These are phyloP conservation scores for Vanrija sp. DNA, from an alignment of 1,284 basidiomycete species.

Conservation along the genomic window DNA sequence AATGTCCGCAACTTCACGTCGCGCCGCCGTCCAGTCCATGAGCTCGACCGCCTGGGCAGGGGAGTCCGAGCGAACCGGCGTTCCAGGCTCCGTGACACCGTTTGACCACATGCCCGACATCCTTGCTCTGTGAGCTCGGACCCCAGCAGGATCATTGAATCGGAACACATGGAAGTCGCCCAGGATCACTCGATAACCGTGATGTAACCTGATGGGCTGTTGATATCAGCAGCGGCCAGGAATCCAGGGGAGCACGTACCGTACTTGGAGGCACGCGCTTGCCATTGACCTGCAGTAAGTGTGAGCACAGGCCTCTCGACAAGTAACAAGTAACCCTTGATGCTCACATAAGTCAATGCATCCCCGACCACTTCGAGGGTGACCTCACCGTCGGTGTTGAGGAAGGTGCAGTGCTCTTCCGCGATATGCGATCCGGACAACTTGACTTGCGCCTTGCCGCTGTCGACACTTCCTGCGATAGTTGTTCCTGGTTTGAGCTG, in stretches of 20 bases:
- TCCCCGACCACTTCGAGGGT: conserved; percentile 70
- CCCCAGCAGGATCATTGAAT: conserved; percentile 88
- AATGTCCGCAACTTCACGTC: conserved; percentile 82
- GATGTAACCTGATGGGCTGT: conserved; percentile 51
- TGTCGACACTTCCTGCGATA: conserved; percentile 77
- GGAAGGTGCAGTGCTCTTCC: conserved; percentile 87
- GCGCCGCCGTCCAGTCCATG: conserved; percentile 90
- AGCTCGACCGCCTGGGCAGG: conserved; percentile 57
- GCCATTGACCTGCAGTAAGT: conserved; percentile 70
- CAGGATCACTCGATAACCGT: conserved; percentile 92
- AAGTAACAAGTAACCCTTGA: neutral
- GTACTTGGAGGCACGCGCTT: conserved; percentile 72
- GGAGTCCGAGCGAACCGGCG: conserved; percentile 55
- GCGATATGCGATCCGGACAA: conserved; percentile 88
- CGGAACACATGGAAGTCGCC: conserved; percentile 97
- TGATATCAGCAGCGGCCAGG: conserved; percentile 7
- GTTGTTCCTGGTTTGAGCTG: conserved; percentile 88
- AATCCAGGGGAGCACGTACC: conserved; percentile 51
- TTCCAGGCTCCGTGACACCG: neutral
- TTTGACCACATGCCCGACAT: conserved; percentile 17
- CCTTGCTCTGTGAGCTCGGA: conserved; percentile 62
- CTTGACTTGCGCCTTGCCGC: conserved; percentile 79
- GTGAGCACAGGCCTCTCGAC: neutral
- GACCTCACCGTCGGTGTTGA: conserved; percentile 80
- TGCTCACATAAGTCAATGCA: conserved; percentile 61